Base-by-base conservation (phyloP, 2,329 filamentous ascomycete species). In the Scedosporium aurantiacum region DNA sequence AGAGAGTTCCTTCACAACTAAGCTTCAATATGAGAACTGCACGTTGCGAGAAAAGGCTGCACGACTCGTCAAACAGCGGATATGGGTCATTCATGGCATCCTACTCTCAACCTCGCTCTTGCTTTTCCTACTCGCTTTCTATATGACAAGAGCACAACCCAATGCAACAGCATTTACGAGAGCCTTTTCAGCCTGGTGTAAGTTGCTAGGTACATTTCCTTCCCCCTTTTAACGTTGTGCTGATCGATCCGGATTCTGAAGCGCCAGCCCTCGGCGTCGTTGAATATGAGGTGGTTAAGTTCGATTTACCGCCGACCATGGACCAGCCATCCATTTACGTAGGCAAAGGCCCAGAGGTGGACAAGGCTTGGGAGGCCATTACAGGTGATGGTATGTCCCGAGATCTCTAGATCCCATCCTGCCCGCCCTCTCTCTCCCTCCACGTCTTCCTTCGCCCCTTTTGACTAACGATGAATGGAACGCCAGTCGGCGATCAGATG, bases 401-500 rank as follows among this genome's bases (percentile, higher is more conserved):
- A 32, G 28, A 32, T 10, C 28, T 32, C 28, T 32, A 32, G 61
- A 64, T n/a, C 58, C 66, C 23, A 67, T 65, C 25, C 66, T 63
- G 61, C 62, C 50, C 27, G 56, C 62, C n/a, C 43, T 52, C 21
- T 52, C 47, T 52, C n/a, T 12, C 12, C 5, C 47, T 52, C n/a
- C n/a, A 3, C 21, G 18, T 45, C 18, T n/a, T 45, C 18, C 14
- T 45, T 45, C 43, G 43, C 43, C 14, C 18, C 16, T 18, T 18
- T 25, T 25, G 61, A 4, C 0, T 32, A 10, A 32, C 28, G 28
- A 32, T 32, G 28, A 32, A 3, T 50, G 23, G 60, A 82, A 45
- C 18, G 10, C 43, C 4, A 52, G 82, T 86, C 27, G 82, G 82
- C 43, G 82, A 86, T 67, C 81, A 82, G 66, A 83, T 84, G 78